phyloP scores from a whole-genome alignment of 176 grass and related monocot genomes.

The Metroxylon sagu region DNA sequence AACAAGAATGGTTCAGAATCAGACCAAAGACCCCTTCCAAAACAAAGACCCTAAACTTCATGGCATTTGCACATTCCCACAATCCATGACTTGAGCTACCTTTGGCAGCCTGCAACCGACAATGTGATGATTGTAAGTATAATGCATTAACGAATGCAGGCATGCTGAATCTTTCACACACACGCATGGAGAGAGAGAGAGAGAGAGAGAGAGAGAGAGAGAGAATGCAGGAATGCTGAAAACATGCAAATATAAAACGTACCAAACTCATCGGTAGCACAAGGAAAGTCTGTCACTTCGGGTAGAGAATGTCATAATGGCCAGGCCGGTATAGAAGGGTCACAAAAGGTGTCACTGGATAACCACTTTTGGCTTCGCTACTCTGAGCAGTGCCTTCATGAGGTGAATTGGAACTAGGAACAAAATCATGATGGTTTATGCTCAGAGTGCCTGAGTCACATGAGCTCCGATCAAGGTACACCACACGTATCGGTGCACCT shows the following conservation, averaged over 20 bases:
- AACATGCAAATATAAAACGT: slow-evolving; percentile 2
- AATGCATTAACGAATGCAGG: too few species aligned
- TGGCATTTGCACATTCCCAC: too few species aligned
- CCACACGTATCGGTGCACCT: background rate
- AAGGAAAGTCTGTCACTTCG: background rate
- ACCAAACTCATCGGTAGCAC: slow-evolving; percentile 7
- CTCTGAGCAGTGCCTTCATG: slow-evolving; percentile 3
- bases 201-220: too few species aligned
- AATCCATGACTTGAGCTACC: slow-evolving; percentile 18
- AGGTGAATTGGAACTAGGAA: slow-evolving; percentile 4
- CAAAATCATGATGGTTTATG: slow-evolving; percentile 5
- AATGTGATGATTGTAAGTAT: slow-evolving; percentile 8
- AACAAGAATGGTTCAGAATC: too few species aligned
- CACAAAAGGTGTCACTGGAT: slow-evolving; percentile 8
- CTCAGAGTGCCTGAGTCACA: slow-evolving; percentile 22
- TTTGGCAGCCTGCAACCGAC: slow-evolving; percentile 46
- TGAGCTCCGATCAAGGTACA: background rate
- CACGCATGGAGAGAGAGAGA: too few species aligned
- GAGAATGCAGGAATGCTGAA: background rate
- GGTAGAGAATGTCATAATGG: slow-evolving; percentile 8
- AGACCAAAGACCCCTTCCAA: too few species aligned
- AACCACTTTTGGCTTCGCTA: background rate
- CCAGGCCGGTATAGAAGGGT: slow-evolving; percentile 4
- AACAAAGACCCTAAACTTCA: too few species aligned
- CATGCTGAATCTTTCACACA: background rate